phyloP scores from a whole-genome alignment of 1,139 yeast genomes.

The Taphrina betulina region DNA sequence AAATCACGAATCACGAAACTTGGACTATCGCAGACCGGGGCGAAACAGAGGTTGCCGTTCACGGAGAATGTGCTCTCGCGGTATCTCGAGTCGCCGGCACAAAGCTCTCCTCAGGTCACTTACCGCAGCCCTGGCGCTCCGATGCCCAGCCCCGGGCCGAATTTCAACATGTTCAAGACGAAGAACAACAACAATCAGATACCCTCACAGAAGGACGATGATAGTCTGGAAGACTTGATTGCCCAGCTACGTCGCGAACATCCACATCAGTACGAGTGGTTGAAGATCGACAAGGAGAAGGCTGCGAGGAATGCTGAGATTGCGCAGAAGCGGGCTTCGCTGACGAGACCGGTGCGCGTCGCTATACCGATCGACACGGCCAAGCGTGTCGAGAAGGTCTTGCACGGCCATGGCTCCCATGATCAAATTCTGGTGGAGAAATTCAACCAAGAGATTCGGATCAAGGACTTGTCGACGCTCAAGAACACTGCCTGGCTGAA shows the following conservation, averaged over 20 bases:
- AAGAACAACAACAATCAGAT: neutral
- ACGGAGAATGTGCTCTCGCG: neutral
- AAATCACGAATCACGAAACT: constrained; percentile 4
- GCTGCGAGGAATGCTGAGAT: constrained; percentile 17
- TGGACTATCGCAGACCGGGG: neutral
- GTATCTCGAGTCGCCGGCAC: constrained; percentile 6
- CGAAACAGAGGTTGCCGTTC: no score
- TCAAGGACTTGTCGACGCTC: constrained; percentile 69
- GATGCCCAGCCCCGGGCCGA: constrained; percentile 14
- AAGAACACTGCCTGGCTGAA: constrained; percentile 79
- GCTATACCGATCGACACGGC: constrained; percentile 14
- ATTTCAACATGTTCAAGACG: constrained; percentile 10
- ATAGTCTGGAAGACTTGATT: constrained; percentile 17
- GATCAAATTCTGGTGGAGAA: constrained; percentile 45
- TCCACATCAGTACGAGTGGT: constrained; percentile 28
- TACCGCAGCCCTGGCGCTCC: constrained; percentile 30
- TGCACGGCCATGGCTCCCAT: neutral
- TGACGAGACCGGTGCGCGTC: constrained; percentile 2
- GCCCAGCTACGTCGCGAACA: constrained; percentile 14
- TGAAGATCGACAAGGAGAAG: constrained; percentile 16
- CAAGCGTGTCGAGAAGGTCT: constrained; percentile 9
- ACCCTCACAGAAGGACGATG: constrained; percentile 2
- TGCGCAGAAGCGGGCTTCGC: constrained; percentile 7
- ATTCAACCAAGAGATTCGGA: constrained; percentile 59
- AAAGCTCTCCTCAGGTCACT: constrained; percentile 3